Percentiles rank a stretch among this genome's conserved stretches.
Conservation (phyloP, 768 basidiomycete species). For the Phaeotremella fagi region DNA sequence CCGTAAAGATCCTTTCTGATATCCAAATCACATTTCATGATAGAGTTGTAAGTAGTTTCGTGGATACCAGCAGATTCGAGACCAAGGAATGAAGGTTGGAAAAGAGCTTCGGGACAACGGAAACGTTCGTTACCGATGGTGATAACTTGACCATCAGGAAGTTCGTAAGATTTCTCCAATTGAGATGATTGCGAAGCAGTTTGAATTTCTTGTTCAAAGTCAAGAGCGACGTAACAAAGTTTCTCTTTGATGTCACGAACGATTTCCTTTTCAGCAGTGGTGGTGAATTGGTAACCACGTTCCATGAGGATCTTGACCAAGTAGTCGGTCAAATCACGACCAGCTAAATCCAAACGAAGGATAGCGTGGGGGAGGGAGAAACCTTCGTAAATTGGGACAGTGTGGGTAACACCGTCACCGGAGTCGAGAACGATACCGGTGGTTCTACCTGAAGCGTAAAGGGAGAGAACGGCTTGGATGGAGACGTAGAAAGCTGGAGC, state of each 20-base stretch:
- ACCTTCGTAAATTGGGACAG: conserved; percentile 94
- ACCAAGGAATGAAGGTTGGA: conserved; percentile 70
- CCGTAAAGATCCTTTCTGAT: conserved; percentile 69
- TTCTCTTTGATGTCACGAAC: conserved; percentile 97
- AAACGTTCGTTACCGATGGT: conserved; percentile 89
- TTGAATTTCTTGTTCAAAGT: conserved; percentile 89
- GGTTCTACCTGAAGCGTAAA: conserved; percentile 91
- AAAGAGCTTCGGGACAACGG: conserved; percentile 60
- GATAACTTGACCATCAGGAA: conserved; percentile 90
- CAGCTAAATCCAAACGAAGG: conserved; percentile 81
- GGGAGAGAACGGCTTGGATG: conserved; percentile 83
- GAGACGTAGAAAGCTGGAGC: conserved; percentile 86
- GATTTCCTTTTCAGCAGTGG: conserved; percentile 87
- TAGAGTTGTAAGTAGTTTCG: conserved; percentile 81
- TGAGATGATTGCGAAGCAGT: conserved; percentile 83
- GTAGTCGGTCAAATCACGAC: conserved; percentile 74
- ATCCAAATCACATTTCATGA: conserved; percentile 54
- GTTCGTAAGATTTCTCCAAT: conserved; percentile 88
- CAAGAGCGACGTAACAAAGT: conserved; percentile 89
- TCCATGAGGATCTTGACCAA: conserved; percentile 57
- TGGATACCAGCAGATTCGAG: conserved; percentile 86
- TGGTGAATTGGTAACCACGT: conserved; percentile 90
- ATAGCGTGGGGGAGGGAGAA: conserved; percentile 89
- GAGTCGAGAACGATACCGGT: conserved; percentile 92
- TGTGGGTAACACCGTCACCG: conserved; percentile 93